phyloP scores from a whole-genome alignment of 371 early-diverging fungal genomes.

The Mortierella sp. region DNA sequence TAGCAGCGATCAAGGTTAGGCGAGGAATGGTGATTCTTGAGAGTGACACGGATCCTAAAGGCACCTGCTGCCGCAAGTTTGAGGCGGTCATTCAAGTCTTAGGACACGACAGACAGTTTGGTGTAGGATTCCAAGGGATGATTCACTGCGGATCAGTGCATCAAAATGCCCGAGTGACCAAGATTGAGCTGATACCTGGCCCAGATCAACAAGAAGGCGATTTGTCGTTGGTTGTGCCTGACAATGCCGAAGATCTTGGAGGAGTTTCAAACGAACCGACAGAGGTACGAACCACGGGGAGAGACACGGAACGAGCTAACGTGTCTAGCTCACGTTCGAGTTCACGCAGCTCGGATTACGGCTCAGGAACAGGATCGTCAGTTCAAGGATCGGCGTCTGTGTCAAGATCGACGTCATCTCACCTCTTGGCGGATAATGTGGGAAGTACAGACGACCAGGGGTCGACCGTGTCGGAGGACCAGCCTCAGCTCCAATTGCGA shows the following conservation, averaged over 20 bases:
- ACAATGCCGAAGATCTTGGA: slow-evolving; percentile 17
- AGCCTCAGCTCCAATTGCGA: slow-evolving; percentile 1
- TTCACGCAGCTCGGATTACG: slow-evolving; percentile 46
- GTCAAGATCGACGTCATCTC: slow-evolving; percentile 34
- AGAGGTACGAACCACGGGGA: slow-evolving; percentile 10
- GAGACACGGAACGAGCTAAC: slow-evolving; percentile 17
- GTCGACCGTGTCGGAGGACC: slow-evolving; percentile 6
- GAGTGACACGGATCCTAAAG: slow-evolving; percentile 56
- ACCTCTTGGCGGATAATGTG: neutral
- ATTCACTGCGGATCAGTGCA: slow-evolving; percentile 87
- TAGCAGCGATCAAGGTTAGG: slow-evolving; percentile 37
- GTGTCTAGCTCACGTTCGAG: slow-evolving; percentile 15
- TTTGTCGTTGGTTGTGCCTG: neutral
- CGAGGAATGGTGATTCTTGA: slow-evolving; percentile 83
- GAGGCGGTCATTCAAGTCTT: slow-evolving; percentile 90
- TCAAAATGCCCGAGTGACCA: slow-evolving; percentile 77
- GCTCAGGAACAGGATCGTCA: slow-evolving; percentile 47
- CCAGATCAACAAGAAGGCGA: slow-evolving; percentile 22
- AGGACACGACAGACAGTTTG: slow-evolving; percentile 62
- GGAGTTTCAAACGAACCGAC: slow-evolving; percentile 5
- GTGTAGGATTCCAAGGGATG: slow-evolving; percentile 88
- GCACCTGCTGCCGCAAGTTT: slow-evolving; percentile 74
- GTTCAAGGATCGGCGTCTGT: slow-evolving; percentile 31
- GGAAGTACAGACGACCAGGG: neutral
- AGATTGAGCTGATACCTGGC: slow-evolving; percentile 54